Evolutionary conservation across 257 asterid species (phyloP), one percentile per base, ranked within the genome.

Genomic region (Henckelia pumila): DNA sequence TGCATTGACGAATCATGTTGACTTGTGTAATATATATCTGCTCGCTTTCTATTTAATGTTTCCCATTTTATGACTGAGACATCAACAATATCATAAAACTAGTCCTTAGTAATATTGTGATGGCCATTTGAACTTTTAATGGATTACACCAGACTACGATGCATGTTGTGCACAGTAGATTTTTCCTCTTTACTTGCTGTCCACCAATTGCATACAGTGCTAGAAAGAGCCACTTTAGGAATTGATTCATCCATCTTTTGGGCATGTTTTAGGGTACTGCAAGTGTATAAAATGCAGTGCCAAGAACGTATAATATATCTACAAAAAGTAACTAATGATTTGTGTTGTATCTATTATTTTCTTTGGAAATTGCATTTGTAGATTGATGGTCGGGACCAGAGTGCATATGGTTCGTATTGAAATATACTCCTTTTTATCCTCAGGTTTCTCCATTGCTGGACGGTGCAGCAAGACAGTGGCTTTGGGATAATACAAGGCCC

Each of bases 401-500:
- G 32, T 23, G 61, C 7, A 6, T 24, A 0, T 23, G 35, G 8
- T 44, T 44, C 57, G 8, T 55, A 40, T 47, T 65, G 14, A 33
- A 21, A 62, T 63, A 59, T 58, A 26, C 68, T 67, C 56, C 28
- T 19, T 74, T 21, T 57, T 28, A 50, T 76, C 55, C 14, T 20
- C 72, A 89, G 98, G 96, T 93, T 60, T 89, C 97, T 8, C 89
- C 89, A n/a, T 80, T 93, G 80, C 64, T 93, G 83, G 94, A 86
- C 29, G 95, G 97, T 60, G 64, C 89, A 7, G 90, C 95, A 5
- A 74, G 76, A 55, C 78, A 89, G 66, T 93, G 98, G 98, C 94
- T 93, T 33, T 76, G 87, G 95, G 76, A 86, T 80, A 93, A 86
- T 75, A 93, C 98, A 1, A 78, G 85, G 59, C 91, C 95, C 7